Evolutionary conservation across 1,284 basidiomycete genomes (phyloP).

Genomic region (Cutaneotrichosporon dermatis): DNA sequence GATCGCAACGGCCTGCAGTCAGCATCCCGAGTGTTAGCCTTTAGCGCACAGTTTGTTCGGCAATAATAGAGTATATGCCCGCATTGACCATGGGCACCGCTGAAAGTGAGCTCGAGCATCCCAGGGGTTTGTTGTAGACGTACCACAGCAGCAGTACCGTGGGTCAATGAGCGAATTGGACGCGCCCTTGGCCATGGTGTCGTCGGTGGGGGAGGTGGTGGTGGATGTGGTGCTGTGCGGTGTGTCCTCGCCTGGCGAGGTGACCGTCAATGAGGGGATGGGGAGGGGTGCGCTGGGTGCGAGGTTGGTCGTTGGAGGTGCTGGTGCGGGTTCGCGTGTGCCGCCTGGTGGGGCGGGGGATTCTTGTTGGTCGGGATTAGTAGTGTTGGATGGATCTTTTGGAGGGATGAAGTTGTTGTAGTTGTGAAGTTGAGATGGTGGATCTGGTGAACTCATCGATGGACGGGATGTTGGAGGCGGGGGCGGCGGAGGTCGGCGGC

Average conservation of each 20-base stretch:
- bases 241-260: background rate
- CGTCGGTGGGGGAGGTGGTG: conserved; percentile 10
- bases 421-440: too few species aligned
- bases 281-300: too few species aligned
- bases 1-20: conserved; percentile 55
- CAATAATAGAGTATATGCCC: conserved; percentile 74
- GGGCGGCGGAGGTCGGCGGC: too few species aligned
- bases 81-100: conserved; percentile 80
- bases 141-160: conserved; percentile 46
- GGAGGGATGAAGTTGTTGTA: too few species aligned
- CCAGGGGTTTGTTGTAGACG: conserved; percentile 9
- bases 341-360: too few species aligned
- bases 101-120: conserved; percentile 15
- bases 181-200: conserved; percentile 42
- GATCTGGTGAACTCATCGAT: too few species aligned
- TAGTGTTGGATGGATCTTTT: too few species aligned
- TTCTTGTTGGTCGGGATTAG: too few species aligned
- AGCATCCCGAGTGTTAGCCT: background rate
- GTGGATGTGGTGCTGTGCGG: background rate
- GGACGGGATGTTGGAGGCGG: too few species aligned
- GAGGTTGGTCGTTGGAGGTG: too few species aligned
- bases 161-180: conserved; percentile 33
- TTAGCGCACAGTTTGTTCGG: conserved; percentile 61
- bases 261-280: background rate
- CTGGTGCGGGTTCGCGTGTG: too few species aligned